phyloP scores from a whole-genome alignment of 2,329 filamentous ascomycete species.

The Colletotrichum magnum region DNA sequence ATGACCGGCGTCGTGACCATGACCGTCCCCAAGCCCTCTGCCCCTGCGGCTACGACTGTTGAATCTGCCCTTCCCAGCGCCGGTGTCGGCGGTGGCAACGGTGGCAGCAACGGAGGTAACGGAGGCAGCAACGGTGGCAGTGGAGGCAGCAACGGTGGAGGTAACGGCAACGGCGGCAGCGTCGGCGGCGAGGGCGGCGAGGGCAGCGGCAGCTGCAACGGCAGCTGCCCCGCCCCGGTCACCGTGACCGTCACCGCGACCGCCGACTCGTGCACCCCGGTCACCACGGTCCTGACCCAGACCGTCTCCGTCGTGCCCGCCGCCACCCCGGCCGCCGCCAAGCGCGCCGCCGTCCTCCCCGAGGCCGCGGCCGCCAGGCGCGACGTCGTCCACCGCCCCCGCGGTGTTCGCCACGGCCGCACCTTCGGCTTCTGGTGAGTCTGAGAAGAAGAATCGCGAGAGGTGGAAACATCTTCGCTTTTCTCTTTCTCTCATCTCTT shows the following conservation, averaged over 20 bases:
- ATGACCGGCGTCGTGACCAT: conserved; percentile 39
- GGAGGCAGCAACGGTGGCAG: conserved; percentile 12
- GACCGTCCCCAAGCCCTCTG: conserved; percentile 32
- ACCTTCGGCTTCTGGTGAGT: conserved; percentile 24
- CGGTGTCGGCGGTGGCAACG: conserved; percentile 10
- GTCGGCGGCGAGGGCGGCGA: conserved; percentile 12
- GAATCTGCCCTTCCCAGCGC: conserved; percentile 29
- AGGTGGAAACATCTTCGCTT: too few species aligned
- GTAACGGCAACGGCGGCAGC: conserved; percentile 1
- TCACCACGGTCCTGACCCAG: conserved; percentile 37
- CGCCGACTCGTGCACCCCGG: conserved; percentile 13
- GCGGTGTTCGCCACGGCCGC: conserved; percentile 15
- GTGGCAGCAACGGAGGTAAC: conserved; percentile 6
- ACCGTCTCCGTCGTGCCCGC: conserved; percentile 38
- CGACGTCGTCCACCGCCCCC: conserved; percentile 19
- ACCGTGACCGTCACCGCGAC: conserved; percentile 34
- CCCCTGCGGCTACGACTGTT: conserved; percentile 24
- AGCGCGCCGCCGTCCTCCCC: conserved; percentile 15
- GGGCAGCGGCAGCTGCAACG: neutral
- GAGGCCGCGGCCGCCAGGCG: conserved; percentile 7
- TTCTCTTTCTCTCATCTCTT: too few species aligned
- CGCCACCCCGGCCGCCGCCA: conserved; percentile 12
- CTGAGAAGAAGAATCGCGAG: neutral
- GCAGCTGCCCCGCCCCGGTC: conserved; percentile 31
- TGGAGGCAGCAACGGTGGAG: conserved; percentile 1